Conservation (phyloP, 2,329 filamentous ascomycete genomes). For the Teratosphaeria zuluensis region DNA sequence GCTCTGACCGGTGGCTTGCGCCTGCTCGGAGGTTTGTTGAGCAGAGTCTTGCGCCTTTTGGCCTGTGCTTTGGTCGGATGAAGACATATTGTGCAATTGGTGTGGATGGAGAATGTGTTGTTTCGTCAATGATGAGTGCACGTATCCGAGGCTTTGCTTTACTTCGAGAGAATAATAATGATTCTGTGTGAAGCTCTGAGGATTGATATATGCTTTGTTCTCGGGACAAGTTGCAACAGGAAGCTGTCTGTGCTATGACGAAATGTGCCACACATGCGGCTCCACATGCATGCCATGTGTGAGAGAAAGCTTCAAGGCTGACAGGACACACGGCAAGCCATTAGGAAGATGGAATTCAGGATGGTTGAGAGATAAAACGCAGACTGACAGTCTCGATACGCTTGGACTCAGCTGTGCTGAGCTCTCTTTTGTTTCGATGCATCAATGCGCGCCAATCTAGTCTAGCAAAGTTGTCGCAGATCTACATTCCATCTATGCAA, state of each 20-base stretch:
- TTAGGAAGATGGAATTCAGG: too few species aligned
- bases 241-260: background rate
- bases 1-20: background rate
- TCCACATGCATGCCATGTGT: background rate
- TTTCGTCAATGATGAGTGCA: background rate
- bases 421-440: background rate
- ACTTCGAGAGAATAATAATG: background rate
- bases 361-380: background rate
- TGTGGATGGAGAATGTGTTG: background rate
- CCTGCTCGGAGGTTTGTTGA: background rate
- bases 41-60: background rate
- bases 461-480: background rate
- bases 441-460: background rate
- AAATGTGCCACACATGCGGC: background rate
- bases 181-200: background rate
- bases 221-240: background rate
- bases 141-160: too few species aligned
- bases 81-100: background rate
- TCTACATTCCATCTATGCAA: constrained; percentile 30
- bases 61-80: background rate
- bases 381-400: background rate
- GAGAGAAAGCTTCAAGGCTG: background rate
- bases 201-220: background rate
- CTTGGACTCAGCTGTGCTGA: background rate
- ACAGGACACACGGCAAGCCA: background rate